phyloP scores from a whole-genome alignment of 2,329 filamentous ascomycete species.

The Aspergillus chevalieri region DNA sequence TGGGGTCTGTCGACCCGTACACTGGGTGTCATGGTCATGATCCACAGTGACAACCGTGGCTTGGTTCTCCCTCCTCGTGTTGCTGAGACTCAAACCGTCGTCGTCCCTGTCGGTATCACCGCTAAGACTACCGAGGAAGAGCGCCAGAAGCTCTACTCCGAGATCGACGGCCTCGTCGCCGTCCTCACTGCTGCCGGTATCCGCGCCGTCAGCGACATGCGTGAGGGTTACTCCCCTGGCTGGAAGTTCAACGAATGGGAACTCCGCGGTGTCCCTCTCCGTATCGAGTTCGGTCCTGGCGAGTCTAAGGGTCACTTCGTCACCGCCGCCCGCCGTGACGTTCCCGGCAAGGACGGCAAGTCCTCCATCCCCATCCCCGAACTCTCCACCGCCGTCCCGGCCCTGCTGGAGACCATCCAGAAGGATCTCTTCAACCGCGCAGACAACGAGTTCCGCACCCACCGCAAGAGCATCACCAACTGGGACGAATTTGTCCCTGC shows the following conservation, averaged over 20 bases:
- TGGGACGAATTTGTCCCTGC: slow-evolving; percentile 91
- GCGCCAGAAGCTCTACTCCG: slow-evolving; percentile 65
- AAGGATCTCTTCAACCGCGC: slow-evolving; percentile 72
- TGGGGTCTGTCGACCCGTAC: slow-evolving; percentile 97
- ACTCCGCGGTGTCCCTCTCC: slow-evolving; percentile 86
- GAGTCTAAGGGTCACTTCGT: slow-evolving; percentile 82
- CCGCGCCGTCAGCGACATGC: slow-evolving; percentile 72
- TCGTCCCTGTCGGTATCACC: slow-evolving; percentile 89
- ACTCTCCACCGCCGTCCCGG: slow-evolving; percentile 66
- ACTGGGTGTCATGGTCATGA: slow-evolving; percentile 98
- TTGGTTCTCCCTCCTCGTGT: slow-evolving; percentile 88
- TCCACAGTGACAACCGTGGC: slow-evolving; percentile 92
- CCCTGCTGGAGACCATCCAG: slow-evolving; percentile 85
- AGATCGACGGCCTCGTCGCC: slow-evolving; percentile 64
- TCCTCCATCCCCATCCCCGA: slow-evolving; percentile 69
- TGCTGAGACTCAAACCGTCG: slow-evolving; percentile 74
- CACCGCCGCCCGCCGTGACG: slow-evolving; percentile 80
- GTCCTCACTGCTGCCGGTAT: slow-evolving; percentile 67
- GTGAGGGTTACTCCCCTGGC: slow-evolving; percentile 85
- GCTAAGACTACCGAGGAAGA: slow-evolving; percentile 80
- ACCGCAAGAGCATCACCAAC: slow-evolving; percentile 72
- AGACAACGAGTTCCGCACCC: slow-evolving; percentile 68
- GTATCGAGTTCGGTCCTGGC: slow-evolving; percentile 92
- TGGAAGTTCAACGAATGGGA: slow-evolving; percentile 99
- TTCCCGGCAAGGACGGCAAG: slow-evolving; percentile 61